phyloP scores from a whole-genome alignment of 108 stramenopile genomes.

The Stephanodiscus triporus region DNA sequence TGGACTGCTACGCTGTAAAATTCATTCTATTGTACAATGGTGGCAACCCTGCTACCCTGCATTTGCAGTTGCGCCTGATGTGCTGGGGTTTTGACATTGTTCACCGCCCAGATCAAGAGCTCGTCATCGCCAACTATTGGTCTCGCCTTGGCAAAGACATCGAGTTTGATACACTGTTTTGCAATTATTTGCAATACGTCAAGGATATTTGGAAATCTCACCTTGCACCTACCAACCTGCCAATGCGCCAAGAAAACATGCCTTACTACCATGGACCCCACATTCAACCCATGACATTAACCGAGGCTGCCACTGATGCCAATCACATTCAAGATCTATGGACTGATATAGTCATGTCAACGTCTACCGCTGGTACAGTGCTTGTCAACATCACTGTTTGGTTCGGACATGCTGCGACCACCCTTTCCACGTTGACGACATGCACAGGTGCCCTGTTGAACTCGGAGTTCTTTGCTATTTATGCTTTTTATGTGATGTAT shows the following conservation, averaged over 20 bases:
- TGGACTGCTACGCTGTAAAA: background rate
- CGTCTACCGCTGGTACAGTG: background rate
- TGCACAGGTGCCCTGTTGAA: background rate
- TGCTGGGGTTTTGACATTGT: constrained; percentile 7
- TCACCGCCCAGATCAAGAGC: background rate
- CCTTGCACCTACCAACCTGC: background rate
- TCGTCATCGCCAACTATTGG: background rate
- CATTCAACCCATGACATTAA: too few species aligned
- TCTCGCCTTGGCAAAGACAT: constrained; percentile 1
- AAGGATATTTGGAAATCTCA: background rate
- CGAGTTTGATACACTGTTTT: constrained; percentile 7
- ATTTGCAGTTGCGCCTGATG: constrained; percentile 1
- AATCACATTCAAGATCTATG: too few species aligned
- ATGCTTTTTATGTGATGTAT: background rate
- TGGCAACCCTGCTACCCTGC: background rate
- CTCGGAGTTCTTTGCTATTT: background rate
- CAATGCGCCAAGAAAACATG: background rate
- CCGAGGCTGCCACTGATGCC: too few species aligned
- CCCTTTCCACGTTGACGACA: too few species aligned
- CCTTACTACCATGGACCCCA: background rate
- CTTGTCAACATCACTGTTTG: background rate
- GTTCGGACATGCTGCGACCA: background rate
- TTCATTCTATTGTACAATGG: background rate
- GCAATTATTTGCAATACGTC: background rate
- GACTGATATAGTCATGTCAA: background rate